Evolutionary conservation across 2,329 filamentous ascomycete species (phyloP).

Genomic region (Didymella glomerata): DNA sequence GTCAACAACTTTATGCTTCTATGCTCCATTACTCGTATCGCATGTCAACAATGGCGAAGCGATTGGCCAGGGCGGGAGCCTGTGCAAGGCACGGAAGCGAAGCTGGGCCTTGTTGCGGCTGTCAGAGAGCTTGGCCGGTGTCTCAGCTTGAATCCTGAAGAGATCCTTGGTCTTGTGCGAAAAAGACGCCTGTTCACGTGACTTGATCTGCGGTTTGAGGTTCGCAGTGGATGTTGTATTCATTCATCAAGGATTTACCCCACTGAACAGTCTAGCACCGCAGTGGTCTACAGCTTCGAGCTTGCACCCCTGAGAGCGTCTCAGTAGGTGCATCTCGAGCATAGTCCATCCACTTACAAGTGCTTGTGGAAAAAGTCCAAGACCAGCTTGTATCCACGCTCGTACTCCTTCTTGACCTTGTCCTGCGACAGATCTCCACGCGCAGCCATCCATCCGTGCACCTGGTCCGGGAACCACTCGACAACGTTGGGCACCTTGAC

Average conservation of each 20-base stretch:
- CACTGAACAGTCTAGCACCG: neutral
- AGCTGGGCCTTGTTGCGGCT: neutral
- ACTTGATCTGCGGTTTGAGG: neutral
- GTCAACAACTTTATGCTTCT: neutral
- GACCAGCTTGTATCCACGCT: constrained; percentile 59
- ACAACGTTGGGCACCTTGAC: constrained; percentile 59
- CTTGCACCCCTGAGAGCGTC: constrained; percentile 25
- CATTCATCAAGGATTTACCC: neutral
- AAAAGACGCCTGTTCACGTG: constrained; percentile 17
- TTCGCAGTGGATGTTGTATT: neutral
- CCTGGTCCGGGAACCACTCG: constrained; percentile 59
- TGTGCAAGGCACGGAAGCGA: neutral
- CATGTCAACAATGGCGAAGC: neutral
- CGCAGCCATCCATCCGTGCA: constrained; percentile 58
- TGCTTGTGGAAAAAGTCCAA: constrained; percentile 63
- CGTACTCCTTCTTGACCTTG: constrained; percentile 60
- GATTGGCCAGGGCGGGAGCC: neutral
- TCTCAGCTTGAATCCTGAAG: neutral
- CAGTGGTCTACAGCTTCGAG: constrained; percentile 28
- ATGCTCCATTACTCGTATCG: neutral
- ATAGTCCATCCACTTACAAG: constrained; percentile 54
- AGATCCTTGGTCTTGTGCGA: neutral
- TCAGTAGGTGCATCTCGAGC: constrained; percentile 25
- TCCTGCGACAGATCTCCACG: constrained; percentile 57
- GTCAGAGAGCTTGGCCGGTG: neutral